Conservation (phyloP, 345 rosid genomes). For the Boechera divaricarpa region DNA sequence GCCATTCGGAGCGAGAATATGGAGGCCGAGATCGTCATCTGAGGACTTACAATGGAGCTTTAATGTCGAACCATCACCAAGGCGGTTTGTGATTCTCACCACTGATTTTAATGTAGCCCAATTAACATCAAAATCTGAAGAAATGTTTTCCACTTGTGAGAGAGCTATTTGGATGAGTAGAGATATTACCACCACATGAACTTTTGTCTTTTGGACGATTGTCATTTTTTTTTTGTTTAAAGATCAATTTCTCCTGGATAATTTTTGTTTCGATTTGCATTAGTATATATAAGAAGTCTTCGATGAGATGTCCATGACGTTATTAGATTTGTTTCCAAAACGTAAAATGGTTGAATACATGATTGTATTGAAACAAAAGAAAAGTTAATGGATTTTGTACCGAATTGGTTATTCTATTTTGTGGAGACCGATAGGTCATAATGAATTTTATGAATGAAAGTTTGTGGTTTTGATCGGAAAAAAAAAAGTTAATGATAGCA, state of each 20-base stretch:
- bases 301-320: conserved; percentile 6
- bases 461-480: too few relatives aligned
- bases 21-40: conserved; percentile 36
- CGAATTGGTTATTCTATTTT: too few relatives aligned
- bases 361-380: background rate
- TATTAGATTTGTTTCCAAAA: conserved; percentile 16
- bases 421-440: too few relatives aligned
- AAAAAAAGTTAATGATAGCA: too few relatives aligned
- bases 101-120: background rate
- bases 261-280: background rate
- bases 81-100: conserved; percentile 38
- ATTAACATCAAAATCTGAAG: background rate
- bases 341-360: background rate
- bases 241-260: background rate
- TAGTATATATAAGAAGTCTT: conserved; percentile 9
- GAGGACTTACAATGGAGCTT: conserved; percentile 30
- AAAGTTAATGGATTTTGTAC: too few relatives aligned
- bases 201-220: conserved; percentile 23
- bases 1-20: background rate
- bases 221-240: background rate
- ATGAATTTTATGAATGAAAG: too few relatives aligned
- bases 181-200: conserved; percentile 8
- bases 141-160: conserved; percentile 15
- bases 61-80: conserved; percentile 34
- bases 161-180: conserved; percentile 27